Conservation (phyloP, 371 early-diverging fungal species). For the Mortierella sp. region DNA sequence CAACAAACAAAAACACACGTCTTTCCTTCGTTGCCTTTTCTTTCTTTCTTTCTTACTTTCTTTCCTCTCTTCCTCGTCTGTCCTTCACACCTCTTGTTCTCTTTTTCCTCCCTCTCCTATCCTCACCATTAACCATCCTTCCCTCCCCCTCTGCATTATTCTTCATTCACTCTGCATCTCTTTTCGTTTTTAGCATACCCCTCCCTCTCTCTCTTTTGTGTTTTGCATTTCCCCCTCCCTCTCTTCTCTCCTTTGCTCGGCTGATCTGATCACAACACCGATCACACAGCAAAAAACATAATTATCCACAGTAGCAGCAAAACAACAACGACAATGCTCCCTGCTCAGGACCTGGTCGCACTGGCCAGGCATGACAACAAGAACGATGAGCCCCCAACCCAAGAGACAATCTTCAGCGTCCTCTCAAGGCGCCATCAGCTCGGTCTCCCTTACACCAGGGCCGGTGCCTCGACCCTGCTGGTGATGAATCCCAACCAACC, state of each 20-base stretch:
- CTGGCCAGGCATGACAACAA: constrained; percentile 40
- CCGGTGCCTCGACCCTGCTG: constrained; percentile 70
- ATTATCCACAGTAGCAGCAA: neutral
- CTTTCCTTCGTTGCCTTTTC: neutral
- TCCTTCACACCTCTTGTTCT: neutral
- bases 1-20: neutral
- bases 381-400: constrained; percentile 61
- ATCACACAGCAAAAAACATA: neutral
- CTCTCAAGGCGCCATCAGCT: constrained; percentile 68
- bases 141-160: neutral
- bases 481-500: constrained; percentile 72
- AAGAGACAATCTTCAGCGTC: constrained; percentile 68
- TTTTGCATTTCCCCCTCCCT: neutral
- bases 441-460: constrained; percentile 70
- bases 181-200: neutral
- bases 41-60: neutral
- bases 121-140: neutral
- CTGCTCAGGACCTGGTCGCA: constrained; percentile 51
- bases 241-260: neutral
- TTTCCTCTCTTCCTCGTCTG: neutral
- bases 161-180: neutral
- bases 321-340: constrained; percentile 25
- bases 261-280: neutral
- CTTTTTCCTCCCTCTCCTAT: neutral
- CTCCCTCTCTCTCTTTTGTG: neutral